Conservation (phyloP, 345 rosid genomes). For the Salix arbutifolia region DNA sequence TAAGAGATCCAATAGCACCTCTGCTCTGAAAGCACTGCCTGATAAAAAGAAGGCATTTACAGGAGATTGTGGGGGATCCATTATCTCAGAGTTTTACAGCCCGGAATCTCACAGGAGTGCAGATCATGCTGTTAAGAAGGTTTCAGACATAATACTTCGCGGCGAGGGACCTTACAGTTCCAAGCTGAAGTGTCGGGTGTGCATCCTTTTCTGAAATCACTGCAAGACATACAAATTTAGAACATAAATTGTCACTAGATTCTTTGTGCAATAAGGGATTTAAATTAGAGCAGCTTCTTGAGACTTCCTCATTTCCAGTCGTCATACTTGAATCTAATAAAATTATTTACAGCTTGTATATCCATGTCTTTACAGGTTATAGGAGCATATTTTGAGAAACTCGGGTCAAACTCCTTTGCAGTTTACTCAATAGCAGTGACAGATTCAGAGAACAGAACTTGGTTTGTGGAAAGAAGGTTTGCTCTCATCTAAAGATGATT, state of each 20-base stretch:
- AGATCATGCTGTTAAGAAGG: slow-evolving; percentile 29
- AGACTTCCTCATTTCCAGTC: slow-evolving; percentile 1
- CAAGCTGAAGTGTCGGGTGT: slow-evolving; percentile 79
- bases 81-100: slow-evolving; percentile 73
- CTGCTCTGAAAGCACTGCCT: slow-evolving; percentile 52
- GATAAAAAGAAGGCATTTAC: slow-evolving; percentile 42
- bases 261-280: slow-evolving; percentile 7
- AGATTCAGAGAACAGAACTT: slow-evolving; percentile 67
- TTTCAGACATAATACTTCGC: slow-evolving; percentile 34
- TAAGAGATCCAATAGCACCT: slow-evolving; percentile 83
- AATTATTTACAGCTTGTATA: slow-evolving; percentile 6
- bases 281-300: slow-evolving; percentile 19
- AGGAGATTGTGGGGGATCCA: slow-evolving; percentile 53
- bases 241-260: slow-evolving; percentile 6
- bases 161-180: slow-evolving; percentile 48
- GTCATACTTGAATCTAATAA: slow-evolving; percentile 1
- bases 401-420: slow-evolving; percentile 90
- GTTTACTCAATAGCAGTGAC: slow-evolving; percentile 98
- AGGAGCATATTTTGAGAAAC: slow-evolving; percentile 95
- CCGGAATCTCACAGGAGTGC: slow-evolving; percentile 44
- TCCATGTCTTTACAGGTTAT: slow-evolving; percentile 55
- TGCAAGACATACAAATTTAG: slow-evolving; percentile 7
- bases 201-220: slow-evolving; percentile 14
- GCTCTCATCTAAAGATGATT: too few species aligned
- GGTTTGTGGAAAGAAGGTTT: slow-evolving; percentile 98